Evolutionary conservation across 352 stramenopile species (phyloP).

Genomic region (Phytophthora palmivora): DNA sequence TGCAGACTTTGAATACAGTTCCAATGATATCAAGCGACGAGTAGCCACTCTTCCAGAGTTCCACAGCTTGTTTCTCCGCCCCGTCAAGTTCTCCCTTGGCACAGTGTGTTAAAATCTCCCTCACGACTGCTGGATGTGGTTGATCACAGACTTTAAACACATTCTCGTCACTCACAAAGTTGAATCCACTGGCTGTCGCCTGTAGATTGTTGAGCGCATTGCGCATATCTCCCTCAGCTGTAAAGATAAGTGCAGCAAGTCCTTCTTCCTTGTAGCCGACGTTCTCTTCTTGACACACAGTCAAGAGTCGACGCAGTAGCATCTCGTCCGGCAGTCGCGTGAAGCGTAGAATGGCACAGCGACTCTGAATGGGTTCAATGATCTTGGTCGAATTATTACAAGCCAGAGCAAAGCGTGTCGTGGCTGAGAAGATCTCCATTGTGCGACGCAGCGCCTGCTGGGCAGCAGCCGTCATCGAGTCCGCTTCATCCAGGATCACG

Average conservation of each 20-base stretch:
- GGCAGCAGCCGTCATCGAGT: constrained; percentile 97
- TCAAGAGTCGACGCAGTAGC: constrained; percentile 93
- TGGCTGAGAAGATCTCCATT: constrained; percentile 99
- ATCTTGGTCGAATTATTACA: constrained; percentile 99
- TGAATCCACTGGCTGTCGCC: constrained; percentile 95
- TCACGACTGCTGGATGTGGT: constrained; percentile 93
- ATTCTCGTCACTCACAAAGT: constrained; percentile 94
- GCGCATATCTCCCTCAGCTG: constrained; percentile 98
- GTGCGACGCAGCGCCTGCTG: constrained; percentile 98
- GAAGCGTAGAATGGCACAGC: constrained; percentile 98
- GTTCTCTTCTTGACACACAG: constrained; percentile 95
- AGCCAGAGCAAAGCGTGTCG: constrained; percentile 98
- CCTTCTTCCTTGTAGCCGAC: constrained; percentile 91
- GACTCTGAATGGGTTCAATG: constrained; percentile 99
- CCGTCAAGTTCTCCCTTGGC: constrained; percentile 76
- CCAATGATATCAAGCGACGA: constrained; percentile 97
- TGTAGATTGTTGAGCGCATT: constrained; percentile 99
- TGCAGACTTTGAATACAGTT: constrained; percentile 97
- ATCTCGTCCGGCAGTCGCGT: constrained; percentile 96
- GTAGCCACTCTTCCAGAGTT: constrained; percentile 92
- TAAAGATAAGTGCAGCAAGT: constrained; percentile 98
- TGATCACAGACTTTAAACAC: constrained; percentile 97
- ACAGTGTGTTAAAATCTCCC: constrained; percentile 74
- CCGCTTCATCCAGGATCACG: constrained; percentile 99
- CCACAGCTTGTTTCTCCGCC: constrained; percentile 79